Base-by-base conservation (phyloP, 306 rosid genomes). In the Gastrolobium villosum region DNA sequence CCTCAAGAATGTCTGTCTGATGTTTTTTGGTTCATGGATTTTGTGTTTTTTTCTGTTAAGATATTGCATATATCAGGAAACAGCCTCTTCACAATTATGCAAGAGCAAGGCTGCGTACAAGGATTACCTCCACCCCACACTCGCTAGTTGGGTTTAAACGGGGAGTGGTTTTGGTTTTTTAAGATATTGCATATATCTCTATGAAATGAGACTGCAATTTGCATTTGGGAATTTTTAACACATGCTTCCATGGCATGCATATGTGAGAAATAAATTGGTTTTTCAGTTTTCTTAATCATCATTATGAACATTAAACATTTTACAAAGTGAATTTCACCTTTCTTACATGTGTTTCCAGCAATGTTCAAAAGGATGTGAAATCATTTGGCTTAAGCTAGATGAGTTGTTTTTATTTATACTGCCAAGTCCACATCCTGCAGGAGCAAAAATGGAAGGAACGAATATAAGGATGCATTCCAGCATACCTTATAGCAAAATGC, bases 251-350 rank as follows among this genome's bases (percentile, higher is more conserved):
- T 49, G 60, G 2, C 34, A 34, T 69, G 9, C 31, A 20, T 13
- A 13, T 32, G 10, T 1, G 39, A 34, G 41, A 14, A 36, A 34
- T 50, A 2, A 50, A 14, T 32, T 6, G 15, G 62, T 50, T 35
- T 70, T 15, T 7, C 7, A 34, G 7, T 3, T 20, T 10, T 71
- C 10, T 8, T 3, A 0, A 37, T 9, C 6, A 28, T 55, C 11
- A 56, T 56, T 56, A 30, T 52, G 9, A 76, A 52, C 9, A 2
- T 54, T 66, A 53, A 64, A 77, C 66, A 65, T 76, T 5, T n/a
- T 72, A 28, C 41, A 57, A 72, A 26, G 76, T 71, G 45, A 8
- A 50, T 49, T 75, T 11, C 20, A 34, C 15, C 2, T 14, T 48
- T 53, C 32, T 11, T 14, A 63, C 3, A 61, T 15, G 2, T 10